Evolutionary conservation across 2,329 filamentous ascomycete species (phyloP).

Genomic region (Thelonectria discophora): DNA sequence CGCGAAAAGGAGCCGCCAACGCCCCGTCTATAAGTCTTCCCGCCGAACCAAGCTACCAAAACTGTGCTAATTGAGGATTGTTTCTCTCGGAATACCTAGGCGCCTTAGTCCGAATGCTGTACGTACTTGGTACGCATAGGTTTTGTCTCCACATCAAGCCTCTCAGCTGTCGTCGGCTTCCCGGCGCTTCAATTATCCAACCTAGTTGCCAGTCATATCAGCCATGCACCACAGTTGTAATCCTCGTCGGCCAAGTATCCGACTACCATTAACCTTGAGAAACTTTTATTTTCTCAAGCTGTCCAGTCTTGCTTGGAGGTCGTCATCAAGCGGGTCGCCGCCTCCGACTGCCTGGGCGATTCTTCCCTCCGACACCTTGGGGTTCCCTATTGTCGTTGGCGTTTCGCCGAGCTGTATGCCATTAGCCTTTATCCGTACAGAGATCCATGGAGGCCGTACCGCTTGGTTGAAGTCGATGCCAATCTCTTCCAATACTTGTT

Average conservation of each 20-base stretch:
- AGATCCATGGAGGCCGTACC: slow-evolving; percentile 63
- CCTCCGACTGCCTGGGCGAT: slow-evolving; percentile 86
- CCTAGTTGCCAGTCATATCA: background rate
- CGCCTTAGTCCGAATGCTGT: slow-evolving; percentile 23
- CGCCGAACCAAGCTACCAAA: slow-evolving; percentile 24
- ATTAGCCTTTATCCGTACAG: slow-evolving; percentile 34
- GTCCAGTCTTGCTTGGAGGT: slow-evolving; percentile 91
- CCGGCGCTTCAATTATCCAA: slow-evolving; percentile 13
- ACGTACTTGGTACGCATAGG: no score
- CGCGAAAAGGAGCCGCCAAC: background rate
- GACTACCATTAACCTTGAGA: background rate
- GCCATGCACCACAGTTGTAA: background rate
- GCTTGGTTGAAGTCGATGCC: slow-evolving; percentile 90
- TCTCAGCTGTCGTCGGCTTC: slow-evolving; percentile 2
- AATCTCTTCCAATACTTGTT: slow-evolving; percentile 96
- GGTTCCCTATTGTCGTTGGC: slow-evolving; percentile 81
- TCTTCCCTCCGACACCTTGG: slow-evolving; percentile 75
- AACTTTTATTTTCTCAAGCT: slow-evolving; percentile 71
- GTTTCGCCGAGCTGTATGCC: slow-evolving; percentile 83
- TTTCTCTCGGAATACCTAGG: slow-evolving; percentile 39
- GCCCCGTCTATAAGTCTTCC: slow-evolving; percentile 27
- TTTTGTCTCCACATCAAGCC: slow-evolving; percentile 1
- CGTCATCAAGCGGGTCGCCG: slow-evolving; percentile 79
- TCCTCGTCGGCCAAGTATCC: slow-evolving; percentile 4
- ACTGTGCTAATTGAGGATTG: slow-evolving; percentile 30